These are phyloP conservation scores for Nepenthes mirabilis DNA, from an alignment of 148 eudicot species.

Conservation along the genomic window DNA sequence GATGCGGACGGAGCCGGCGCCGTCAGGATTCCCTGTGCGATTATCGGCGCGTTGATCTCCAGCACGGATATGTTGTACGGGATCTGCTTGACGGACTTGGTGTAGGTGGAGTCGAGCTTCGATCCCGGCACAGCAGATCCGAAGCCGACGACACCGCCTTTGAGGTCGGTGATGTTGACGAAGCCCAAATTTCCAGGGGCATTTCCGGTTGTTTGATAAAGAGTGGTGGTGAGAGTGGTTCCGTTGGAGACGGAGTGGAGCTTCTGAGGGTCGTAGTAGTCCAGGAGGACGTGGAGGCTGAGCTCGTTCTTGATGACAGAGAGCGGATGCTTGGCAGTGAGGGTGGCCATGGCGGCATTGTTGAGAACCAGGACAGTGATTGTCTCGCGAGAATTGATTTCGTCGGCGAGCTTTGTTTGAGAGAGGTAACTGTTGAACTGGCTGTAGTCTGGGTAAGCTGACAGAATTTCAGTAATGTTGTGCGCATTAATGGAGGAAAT, in stretches of 20 bases:
- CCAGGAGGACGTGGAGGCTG: conserved; percentile 39
- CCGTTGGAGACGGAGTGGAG: conserved; percentile 39
- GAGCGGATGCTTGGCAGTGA: conserved; percentile 34
- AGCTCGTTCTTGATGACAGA: conserved; percentile 15
- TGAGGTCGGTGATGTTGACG: conserved; percentile 43
- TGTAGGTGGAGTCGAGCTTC: conserved; percentile 25
- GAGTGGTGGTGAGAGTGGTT: conserved; percentile 21
- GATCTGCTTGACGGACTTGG: conserved; percentile 23
- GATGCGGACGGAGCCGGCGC: conserved; percentile 25
- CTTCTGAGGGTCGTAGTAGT: conserved; percentile 31
- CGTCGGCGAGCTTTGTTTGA: conserved; percentile 63
- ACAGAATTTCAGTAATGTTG: conserved; percentile 65
- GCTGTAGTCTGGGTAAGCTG: conserved; percentile 30
- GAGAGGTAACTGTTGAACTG: conserved; percentile 43
- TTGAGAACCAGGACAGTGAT: conserved; percentile 59
- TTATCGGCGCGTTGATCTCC: conserved; percentile 34
- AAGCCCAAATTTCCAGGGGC: conserved; percentile 23
- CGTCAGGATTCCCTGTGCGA: conserved; percentile 15
- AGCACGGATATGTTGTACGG: conserved; percentile 45
- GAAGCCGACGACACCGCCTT: conserved; percentile 41
- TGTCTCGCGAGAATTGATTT: conserved; percentile 60
- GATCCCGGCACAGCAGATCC: conserved; percentile 34
- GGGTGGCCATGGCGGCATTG: conserved; percentile 36
- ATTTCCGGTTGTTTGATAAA: conserved; percentile 46
- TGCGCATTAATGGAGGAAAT: conserved; percentile 14